Evolutionary conservation across 2,329 filamentous ascomycete genomes (phyloP).

Genomic region (Thielaviopsis ethacetica): DNA sequence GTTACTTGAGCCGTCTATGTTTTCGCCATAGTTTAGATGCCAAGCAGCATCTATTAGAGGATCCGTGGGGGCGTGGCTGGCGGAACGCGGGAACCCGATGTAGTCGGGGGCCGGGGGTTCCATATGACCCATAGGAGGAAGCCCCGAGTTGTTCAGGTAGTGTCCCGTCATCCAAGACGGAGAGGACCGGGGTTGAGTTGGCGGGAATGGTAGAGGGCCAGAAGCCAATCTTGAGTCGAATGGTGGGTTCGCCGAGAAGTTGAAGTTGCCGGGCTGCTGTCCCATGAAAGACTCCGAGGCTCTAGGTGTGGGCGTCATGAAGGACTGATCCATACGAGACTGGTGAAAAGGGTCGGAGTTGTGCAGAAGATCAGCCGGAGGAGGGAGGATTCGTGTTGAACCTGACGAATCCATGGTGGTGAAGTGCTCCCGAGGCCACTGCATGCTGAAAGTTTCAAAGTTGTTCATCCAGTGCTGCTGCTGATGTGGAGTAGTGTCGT

Average conservation of each 20-base stretch:
- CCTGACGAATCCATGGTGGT: not conserved
- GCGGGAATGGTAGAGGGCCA: not conserved
- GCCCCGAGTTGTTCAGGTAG: not conserved
- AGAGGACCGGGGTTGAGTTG: not conserved
- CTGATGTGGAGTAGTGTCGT: not conserved
- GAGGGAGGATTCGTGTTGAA: not conserved
- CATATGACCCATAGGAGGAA: not conserved
- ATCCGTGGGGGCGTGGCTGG: not conserved
- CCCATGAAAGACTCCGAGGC: not conserved
- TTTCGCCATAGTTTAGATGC: not conserved
- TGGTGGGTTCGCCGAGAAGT: not conserved
- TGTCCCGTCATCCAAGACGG: not conserved
- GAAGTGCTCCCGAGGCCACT: not conserved
- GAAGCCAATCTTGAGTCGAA: not conserved
- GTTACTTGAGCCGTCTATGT: not conserved
- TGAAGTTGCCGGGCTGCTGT: not conserved
- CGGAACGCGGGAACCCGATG: not conserved
- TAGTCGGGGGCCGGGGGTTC: not conserved
- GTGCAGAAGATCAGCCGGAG: not conserved
- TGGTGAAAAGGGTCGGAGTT: not conserved
- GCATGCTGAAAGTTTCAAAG: not conserved
- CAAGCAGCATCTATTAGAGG: not conserved
- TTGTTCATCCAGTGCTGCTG: not conserved
- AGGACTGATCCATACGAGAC: not conserved
- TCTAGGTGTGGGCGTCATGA: not conserved